Base-by-base conservation (phyloP, 1,284 basidiomycete genomes). In the Flammula alnicola region DNA sequence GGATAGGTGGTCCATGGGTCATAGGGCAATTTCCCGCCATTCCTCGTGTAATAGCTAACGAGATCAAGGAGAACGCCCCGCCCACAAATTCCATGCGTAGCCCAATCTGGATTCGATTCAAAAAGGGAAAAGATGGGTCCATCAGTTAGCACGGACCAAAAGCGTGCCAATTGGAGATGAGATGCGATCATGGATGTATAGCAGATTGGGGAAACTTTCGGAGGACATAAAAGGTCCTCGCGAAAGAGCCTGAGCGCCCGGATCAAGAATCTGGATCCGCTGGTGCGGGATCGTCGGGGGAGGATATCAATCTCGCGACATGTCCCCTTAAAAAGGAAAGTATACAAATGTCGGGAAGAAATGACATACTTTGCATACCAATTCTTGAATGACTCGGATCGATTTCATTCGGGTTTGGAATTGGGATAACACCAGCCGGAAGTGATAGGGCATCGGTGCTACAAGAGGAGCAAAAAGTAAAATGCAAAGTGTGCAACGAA, bases 51-150 rank as follows among this genome's bases (percentile, higher is more conserved):
- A 64, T 77, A 80, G 11, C 70, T 64, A 37, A 86, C 81, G 10
- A 88, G 66, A 63, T 89, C 87, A 25, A 89, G 72, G 12, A 89
- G 65, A 30, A 89, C 83, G 14, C 83, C 87, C 3, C 87, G 77
- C 0, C 86, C 85, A 46, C 82, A 84, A 46, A 88, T 89, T 1
- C 87, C 87, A 56, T 89, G 87, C 23, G 80, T 74, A 0, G 87
- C 84, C 82, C 84, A 87, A 61, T 87, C 85, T 87, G 35, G 10
- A 44, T 25, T 25, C 49, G 40, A 26, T 54, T 47, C 33, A 36
- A 23, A 32, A 37, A 20, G 17, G 39, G 30, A 44, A 33, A 31
- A 19, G 19, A 45, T 29, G 10, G 39, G 37, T 39, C 37, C 23
- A 40, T 33, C 30, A 37, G 20, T 32, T 20, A 25, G 20, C n/a